phyloP scores from a whole-genome alignment of 2,329 filamentous ascomycete genomes.

The Alternaria gaisen region DNA sequence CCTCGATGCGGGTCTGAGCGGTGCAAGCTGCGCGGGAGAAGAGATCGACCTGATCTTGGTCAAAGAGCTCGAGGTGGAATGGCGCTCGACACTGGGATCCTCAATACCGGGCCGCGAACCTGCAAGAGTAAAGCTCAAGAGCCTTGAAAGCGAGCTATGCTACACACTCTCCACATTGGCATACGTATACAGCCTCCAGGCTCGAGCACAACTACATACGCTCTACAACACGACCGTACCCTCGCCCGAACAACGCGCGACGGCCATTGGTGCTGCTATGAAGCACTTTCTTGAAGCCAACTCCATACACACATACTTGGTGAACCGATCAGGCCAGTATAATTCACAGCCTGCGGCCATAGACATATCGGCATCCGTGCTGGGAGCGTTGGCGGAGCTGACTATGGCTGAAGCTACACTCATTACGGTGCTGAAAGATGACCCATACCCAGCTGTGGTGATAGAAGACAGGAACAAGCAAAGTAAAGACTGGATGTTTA shows the following conservation, averaged over 20 bases:
- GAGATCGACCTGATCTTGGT: conserved; percentile 73
- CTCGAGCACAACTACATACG: conserved; percentile 75
- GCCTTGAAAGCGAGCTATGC: conserved; percentile 82
- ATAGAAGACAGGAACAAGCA: conserved; percentile 82
- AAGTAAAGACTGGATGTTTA: conserved; percentile 97
- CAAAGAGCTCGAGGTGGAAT: conserved; percentile 74
- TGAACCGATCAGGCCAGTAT: conserved; percentile 61
- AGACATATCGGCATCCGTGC: conserved; percentile 56
- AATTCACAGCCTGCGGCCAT: conserved; percentile 43
- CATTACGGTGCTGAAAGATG: conserved; percentile 89
- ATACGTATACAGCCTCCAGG: conserved; percentile 75
- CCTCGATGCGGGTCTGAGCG: conserved; percentile 75
- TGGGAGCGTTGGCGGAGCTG: conserved; percentile 63
- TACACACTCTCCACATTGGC: conserved; percentile 82
- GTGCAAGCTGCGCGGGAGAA: conserved; percentile 64
- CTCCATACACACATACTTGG: conserved; percentile 78
- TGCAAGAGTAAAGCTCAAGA: conserved; percentile 72
- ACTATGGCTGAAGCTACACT: conserved; percentile 89
- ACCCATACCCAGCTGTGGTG: conserved; percentile 86
- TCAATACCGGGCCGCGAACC: conserved; percentile 66
- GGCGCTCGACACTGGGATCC: conserved; percentile 81
- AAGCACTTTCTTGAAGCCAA: conserved; percentile 80
- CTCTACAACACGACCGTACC: conserved; percentile 70
- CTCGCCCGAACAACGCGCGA: conserved; percentile 71
- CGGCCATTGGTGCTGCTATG: conserved; percentile 76